These are phyloP conservation scores for Gracilaria domingensis DNA, from an alignment of 23 red algal genomes.

Conservation along the genomic window DNA sequence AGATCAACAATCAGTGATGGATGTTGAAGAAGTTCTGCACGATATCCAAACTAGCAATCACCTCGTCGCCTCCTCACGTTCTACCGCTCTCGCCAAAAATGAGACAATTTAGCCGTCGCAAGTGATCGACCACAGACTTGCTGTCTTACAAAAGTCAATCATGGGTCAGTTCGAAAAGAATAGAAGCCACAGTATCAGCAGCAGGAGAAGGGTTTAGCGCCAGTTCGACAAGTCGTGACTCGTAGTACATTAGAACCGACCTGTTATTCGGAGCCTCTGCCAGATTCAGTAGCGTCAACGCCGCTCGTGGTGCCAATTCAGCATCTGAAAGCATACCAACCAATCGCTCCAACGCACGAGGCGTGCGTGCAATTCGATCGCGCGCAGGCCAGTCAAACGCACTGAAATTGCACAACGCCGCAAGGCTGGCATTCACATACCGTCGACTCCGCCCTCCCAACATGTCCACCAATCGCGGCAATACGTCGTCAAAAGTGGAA, in stretches of 20 bases:
- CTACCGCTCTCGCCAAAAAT: neutral
- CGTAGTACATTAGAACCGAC: slow-evolving; percentile 70
- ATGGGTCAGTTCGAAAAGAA: slow-evolving; percentile 78
- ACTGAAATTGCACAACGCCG: slow-evolving; percentile 87
- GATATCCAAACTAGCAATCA: too few species aligned
- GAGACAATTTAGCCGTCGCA: neutral
- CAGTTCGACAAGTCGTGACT: slow-evolving; percentile 65
- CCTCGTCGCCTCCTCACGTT: too few species aligned
- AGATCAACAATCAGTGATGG: too few species aligned
- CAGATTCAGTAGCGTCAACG: slow-evolving; percentile 86
- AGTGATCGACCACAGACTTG: neutral
- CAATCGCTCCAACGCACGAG: slow-evolving; percentile 72
- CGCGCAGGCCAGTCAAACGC: slow-evolving; percentile 93
- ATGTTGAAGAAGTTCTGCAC: too few species aligned
- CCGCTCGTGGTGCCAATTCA: slow-evolving; percentile 75
- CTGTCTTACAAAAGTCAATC: slow-evolving; percentile 31
- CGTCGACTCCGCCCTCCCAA: slow-evolving; percentile 54
- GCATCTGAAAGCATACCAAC: slow-evolving; percentile 67
- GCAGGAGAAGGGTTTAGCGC: slow-evolving; percentile 79
- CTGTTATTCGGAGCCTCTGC: slow-evolving; percentile 94
- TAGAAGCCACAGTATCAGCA: slow-evolving; percentile 65
- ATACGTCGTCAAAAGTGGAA: slow-evolving; percentile 71
- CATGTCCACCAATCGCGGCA: slow-evolving; percentile 88
- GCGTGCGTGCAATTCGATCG: slow-evolving; percentile 75
- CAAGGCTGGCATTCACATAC: slow-evolving; percentile 74